Evolutionary conservation across 257 asterid genomes (phyloP).

Genomic region (Galeopsis tetrahit): DNA sequence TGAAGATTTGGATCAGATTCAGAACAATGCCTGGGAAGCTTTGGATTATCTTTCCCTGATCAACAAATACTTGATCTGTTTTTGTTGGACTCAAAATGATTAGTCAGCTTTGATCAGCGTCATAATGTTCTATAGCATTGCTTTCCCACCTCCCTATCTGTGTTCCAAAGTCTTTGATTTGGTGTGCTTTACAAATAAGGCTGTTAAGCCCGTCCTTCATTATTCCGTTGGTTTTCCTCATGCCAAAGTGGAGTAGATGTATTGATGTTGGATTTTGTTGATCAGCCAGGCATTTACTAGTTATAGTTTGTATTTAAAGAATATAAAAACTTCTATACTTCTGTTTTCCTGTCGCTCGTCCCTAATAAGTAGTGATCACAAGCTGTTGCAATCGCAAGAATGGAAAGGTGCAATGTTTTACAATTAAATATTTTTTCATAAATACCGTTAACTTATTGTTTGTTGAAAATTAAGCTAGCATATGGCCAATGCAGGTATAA

Average conservation of each 20-base stretch:
- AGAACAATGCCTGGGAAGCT: constrained; percentile 41
- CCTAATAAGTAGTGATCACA: constrained; percentile 42
- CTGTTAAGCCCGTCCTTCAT: constrained; percentile 53
- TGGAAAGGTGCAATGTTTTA: constrained; percentile 72
- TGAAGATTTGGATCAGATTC: constrained; percentile 41
- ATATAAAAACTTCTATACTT: constrained; percentile 34
- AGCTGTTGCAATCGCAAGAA: constrained; percentile 51
- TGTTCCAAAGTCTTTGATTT: constrained; percentile 41
- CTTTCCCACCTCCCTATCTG: constrained; percentile 35
- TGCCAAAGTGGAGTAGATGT: constrained; percentile 41
- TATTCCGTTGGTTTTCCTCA: constrained; percentile 40
- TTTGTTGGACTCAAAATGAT: constrained; percentile 31
- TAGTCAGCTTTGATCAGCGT: constrained; percentile 34
- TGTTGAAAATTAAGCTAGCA: constrained; percentile 13
- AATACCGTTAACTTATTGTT: neutral
- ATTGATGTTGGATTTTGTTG: constrained; percentile 61
- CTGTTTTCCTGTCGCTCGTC: constrained; percentile 27
- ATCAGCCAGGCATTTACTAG: constrained; percentile 59
- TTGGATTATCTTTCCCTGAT: constrained; percentile 39
- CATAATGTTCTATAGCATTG: constrained; percentile 55
- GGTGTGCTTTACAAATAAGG: constrained; percentile 55
- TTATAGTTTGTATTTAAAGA: constrained; percentile 39
- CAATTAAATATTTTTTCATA: constrained; percentile 9
- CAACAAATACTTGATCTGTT: constrained; percentile 31
- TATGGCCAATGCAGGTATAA: constrained; percentile 63